Evolutionary conservation across 768 basidiomycete species (phyloP).

Genomic region (Boletus sensibilis): DNA sequence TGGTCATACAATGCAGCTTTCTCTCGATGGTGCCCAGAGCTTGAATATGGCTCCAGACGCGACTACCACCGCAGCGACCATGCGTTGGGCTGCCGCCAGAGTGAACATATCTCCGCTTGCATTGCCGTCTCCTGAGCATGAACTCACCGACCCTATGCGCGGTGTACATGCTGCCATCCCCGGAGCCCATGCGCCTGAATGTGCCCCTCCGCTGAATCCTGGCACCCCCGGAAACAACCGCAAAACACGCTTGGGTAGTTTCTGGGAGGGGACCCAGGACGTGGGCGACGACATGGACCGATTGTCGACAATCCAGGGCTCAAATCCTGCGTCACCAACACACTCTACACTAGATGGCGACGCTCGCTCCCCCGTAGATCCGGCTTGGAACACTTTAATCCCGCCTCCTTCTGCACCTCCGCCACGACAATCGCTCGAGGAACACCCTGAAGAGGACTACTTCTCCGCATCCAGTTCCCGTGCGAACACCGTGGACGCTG

Average conservation of each 20-base stretch:
- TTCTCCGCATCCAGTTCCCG: slow-evolving; percentile 30
- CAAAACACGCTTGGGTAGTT: slow-evolving; percentile 59
- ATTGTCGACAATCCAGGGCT: slow-evolving; percentile 25
- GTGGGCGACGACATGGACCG: slow-evolving; percentile 41
- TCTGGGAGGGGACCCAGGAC: slow-evolving; percentile 78
- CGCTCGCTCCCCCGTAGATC: slow-evolving; percentile 2
- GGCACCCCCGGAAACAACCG: slow-evolving; percentile 50
- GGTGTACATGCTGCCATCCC: slow-evolving; percentile 67
- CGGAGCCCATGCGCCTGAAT: slow-evolving; percentile 47
- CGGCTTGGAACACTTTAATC: slow-evolving; percentile 2
- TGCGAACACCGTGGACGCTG: slow-evolving; percentile 21
- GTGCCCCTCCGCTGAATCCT: slow-evolving; percentile 36
- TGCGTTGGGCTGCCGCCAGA: slow-evolving; percentile 82
- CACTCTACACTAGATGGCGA: slow-evolving; percentile 9
- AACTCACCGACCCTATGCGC: slow-evolving; percentile 88
- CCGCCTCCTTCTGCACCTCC: slow-evolving; percentile 19
- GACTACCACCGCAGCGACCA: slow-evolving; percentile 71
- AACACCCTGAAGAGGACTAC: slow-evolving; percentile 31
- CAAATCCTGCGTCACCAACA: slow-evolving; percentile 25
- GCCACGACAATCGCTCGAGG: slow-evolving; percentile 24
- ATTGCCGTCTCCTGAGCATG: slow-evolving; percentile 87
- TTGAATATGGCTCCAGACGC: slow-evolving; percentile 47
- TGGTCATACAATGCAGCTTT: slow-evolving; percentile 27
- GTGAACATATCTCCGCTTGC: slow-evolving; percentile 85
- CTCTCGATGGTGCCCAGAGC: slow-evolving; percentile 29